Percentiles rank a stretch among this genome's conserved stretches.
Evolutionary conservation across 441 rosid genomes (phyloP).

Genomic region (Arabidopsis lyrata): DNA sequence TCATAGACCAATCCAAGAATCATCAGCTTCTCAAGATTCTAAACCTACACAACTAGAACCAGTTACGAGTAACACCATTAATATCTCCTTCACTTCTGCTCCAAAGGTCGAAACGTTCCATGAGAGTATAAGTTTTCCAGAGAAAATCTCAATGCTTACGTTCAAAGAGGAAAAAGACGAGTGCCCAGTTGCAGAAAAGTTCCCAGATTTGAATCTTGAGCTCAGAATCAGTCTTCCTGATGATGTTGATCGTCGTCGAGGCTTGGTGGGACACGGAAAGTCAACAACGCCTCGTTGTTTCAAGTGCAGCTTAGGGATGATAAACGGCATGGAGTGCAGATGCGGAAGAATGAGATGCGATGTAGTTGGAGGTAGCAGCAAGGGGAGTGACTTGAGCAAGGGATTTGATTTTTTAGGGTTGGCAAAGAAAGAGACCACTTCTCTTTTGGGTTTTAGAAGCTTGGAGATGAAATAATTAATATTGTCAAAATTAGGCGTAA

Average conservation of each 20-base stretch:
- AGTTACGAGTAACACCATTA: conserved; percentile 38
- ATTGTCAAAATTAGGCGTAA: conserved; percentile 27
- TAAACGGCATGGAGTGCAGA: conserved; percentile 70
- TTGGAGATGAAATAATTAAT: conserved; percentile 71
- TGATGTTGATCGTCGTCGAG: conserved; percentile 43
- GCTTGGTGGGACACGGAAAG: conserved; percentile 24
- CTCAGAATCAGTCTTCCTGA: conserved; percentile 85
- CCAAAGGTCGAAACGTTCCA: conserved; percentile 34
- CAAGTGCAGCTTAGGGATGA: conserved; percentile 68
- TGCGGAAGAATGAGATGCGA: conserved; percentile 47
- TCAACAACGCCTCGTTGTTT: conserved; percentile 54
- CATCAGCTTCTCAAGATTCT: conserved; percentile 50
- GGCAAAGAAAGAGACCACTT: conserved; percentile 47
- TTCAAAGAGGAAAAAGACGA: conserved; percentile 55
- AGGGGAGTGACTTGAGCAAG: conserved; percentile 33
- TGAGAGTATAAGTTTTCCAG: conserved; percentile 29
- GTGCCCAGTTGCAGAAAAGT: conserved; percentile 49
- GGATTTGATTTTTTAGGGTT: conserved; percentile 82
- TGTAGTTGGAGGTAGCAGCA: conserved; percentile 40
- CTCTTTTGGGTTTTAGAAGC: conserved; percentile 71
- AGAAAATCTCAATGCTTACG: conserved; percentile 42
- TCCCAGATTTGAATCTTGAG: conserved; percentile 90
- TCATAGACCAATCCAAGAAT: conserved; percentile 74
- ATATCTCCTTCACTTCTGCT: conserved; percentile 43
- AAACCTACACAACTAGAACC: conserved; percentile 41